phyloP scores from a whole-genome alignment of 2,329 filamentous ascomycete genomes.

The Nigrospora sphaerica region DNA sequence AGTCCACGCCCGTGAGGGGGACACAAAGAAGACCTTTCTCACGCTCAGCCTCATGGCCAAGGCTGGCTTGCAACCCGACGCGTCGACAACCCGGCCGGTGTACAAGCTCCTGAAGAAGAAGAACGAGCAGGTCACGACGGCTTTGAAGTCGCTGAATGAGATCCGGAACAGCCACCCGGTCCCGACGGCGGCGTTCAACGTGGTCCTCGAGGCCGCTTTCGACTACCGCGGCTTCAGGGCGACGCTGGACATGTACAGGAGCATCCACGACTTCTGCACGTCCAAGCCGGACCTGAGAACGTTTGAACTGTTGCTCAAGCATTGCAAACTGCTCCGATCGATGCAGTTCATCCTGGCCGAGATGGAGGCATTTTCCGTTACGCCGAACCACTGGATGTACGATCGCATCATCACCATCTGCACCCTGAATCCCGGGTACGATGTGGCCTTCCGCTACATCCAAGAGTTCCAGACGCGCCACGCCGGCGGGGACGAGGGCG shows the following conservation, averaged over 20 bases:
- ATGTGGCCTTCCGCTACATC: constrained; percentile 24
- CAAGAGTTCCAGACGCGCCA: constrained; percentile 13
- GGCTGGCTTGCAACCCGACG: constrained; percentile 49
- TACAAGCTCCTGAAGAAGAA: constrained; percentile 45
- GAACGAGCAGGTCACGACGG: constrained; percentile 36
- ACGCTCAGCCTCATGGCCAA: constrained; percentile 68
- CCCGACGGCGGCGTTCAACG: constrained; percentile 31
- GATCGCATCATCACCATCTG: constrained; percentile 25
- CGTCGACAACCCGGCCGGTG: constrained; percentile 57
- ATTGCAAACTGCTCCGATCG: constrained; percentile 16
- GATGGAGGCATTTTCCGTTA: constrained; percentile 27
- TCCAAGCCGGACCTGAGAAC: constrained; percentile 26
- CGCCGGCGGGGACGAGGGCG: constrained; percentile 5
- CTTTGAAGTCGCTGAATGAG: constrained; percentile 48
- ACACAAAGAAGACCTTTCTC: constrained; percentile 60
- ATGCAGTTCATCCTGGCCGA: constrained; percentile 27
- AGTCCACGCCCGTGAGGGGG: constrained; percentile 53
- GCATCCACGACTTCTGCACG: constrained; percentile 25
- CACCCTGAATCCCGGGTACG: constrained; percentile 23
- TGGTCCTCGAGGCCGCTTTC: constrained; percentile 28
- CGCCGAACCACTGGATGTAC: constrained; percentile 18
- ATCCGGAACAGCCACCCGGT: constrained; percentile 34
- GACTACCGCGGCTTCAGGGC: constrained; percentile 13
- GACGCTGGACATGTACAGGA: constrained; percentile 29
- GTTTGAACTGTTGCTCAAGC: constrained; percentile 25